These are phyloP conservation scores for Phyllosticta capitalensis DNA, from an alignment of 2,329 filamentous ascomycete species.

Conservation along the genomic window DNA sequence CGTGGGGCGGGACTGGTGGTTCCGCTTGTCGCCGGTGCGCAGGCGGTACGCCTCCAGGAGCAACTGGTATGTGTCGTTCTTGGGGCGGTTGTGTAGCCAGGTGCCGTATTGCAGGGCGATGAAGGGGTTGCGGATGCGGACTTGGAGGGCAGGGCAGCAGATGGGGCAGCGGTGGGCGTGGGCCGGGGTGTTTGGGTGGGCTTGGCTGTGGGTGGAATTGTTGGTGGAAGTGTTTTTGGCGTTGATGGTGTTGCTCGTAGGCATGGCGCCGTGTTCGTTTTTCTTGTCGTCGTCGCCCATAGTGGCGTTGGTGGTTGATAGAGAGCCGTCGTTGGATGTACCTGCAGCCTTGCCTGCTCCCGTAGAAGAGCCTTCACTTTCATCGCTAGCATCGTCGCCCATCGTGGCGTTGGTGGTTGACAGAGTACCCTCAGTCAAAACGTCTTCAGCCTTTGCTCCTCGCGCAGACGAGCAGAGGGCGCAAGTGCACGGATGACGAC, in stretches of 20 bases:
- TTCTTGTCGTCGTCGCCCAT: constrained; percentile 3
- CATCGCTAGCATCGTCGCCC: constrained; percentile 1
- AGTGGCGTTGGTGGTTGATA: no score
- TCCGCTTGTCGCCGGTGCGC: constrained; percentile 18
- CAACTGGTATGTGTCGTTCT: constrained; percentile 21
- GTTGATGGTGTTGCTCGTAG: constrained; percentile 4
- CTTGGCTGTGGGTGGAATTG: background rate
- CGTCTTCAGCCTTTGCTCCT: no score
- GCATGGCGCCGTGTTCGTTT: no score
- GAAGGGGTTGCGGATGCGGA: constrained; percentile 18
- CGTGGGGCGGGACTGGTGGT: no score
- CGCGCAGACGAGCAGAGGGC: no score
- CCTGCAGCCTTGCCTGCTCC: no score
- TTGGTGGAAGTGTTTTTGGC: background rate
- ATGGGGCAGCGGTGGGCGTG: no score
- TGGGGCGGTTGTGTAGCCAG: constrained; percentile 20
- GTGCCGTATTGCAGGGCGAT: constrained; percentile 16
- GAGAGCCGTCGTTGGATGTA: no score
- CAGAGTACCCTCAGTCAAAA: no score
- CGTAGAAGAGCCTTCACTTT: no score
- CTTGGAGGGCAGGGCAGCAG: no score
- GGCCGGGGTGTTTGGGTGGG: constrained; percentile 1
- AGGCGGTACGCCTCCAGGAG: constrained; percentile 24
- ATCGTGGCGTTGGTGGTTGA: background rate
- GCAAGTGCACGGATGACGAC: no score